Conservation (phyloP, 2,329 filamentous ascomycete species). For the Lachnellula arida region DNA sequence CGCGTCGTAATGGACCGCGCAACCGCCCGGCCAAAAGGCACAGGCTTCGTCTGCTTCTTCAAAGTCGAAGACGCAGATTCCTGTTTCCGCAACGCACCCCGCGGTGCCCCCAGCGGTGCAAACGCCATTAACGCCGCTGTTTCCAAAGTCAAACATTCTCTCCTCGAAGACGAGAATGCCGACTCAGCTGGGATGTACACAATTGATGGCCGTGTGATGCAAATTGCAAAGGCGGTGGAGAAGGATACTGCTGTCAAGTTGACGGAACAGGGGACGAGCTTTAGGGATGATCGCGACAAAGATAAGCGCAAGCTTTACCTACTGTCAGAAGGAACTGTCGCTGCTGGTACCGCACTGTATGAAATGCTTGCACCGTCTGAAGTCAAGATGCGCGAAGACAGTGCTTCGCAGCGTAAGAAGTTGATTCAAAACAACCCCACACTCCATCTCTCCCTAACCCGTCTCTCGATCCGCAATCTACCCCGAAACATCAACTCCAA, state of each 20-base stretch:
- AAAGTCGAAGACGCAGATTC: conserved; percentile 67
- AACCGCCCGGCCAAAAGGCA: conserved; percentile 84
- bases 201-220: conserved; percentile 80
- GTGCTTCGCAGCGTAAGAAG: conserved; percentile 79
- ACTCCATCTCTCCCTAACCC: conserved; percentile 82
- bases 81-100: conserved; percentile 74
- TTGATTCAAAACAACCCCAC: conserved; percentile 88
- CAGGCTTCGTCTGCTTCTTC: conserved; percentile 92
- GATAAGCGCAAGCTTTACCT: conserved; percentile 91
- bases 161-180: conserved; percentile 79
- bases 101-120: conserved; percentile 40
- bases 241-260: conserved; percentile 75
- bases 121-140: conserved; percentile 29
- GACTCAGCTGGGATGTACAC: conserved; percentile 86
- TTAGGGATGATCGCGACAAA: conserved; percentile 64
- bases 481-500: conserved; percentile 80
- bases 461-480: conserved; percentile 87
- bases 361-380: conserved; percentile 72
- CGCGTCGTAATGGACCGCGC: conserved; percentile 82
- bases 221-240: conserved; percentile 79
- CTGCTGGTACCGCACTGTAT: conserved; percentile 72
- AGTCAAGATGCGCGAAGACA: conserved; percentile 82
- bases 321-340: conserved; percentile 78
- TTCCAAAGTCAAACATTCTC: conserved; percentile 64
- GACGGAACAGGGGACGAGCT: conserved; percentile 60